A percentile compares a stretch with the other conserved stretches of the same genome.
Evolutionary conservation across 2,329 filamentous ascomycete species (phyloP).

Genomic region (Biscogniauxia marginata): DNA sequence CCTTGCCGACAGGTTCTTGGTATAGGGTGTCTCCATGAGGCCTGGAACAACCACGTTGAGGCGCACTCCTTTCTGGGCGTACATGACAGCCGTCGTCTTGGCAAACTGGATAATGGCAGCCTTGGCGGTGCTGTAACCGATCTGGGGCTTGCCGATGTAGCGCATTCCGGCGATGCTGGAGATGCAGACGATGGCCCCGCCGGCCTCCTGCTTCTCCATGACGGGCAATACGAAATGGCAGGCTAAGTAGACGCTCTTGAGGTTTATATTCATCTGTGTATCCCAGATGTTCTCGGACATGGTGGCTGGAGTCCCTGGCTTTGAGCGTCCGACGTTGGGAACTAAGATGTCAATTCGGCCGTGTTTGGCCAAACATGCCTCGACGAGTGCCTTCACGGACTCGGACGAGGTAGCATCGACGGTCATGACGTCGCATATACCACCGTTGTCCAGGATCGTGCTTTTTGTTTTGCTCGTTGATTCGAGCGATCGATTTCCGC

Average conservation of each 20-base stretch:
- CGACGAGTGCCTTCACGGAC: constrained; percentile 5
- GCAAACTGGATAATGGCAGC: constrained; percentile 52
- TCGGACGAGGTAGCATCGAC: constrained; percentile 10
- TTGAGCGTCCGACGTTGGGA: constrained; percentile 7
- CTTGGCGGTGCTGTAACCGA: constrained; percentile 39
- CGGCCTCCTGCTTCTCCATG: constrained; percentile 47
- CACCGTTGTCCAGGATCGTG: constrained; percentile 8
- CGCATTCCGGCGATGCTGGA: constrained; percentile 51
- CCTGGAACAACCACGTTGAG: constrained; percentile 57
- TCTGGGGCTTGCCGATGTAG: constrained; percentile 48
- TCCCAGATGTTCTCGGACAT: constrained; percentile 48
- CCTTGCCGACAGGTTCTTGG: constrained; percentile 42
- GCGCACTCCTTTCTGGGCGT: constrained; percentile 45
- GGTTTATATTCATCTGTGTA: constrained; percentile 51
- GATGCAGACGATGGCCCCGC: constrained; percentile 46
- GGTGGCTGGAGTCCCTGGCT: constrained; percentile 10
- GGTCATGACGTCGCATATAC: constrained; percentile 6
- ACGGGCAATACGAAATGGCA: constrained; percentile 52
- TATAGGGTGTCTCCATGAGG: constrained; percentile 55
- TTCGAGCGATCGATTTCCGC: constrained; percentile 7
- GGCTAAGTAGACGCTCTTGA: constrained; percentile 55
- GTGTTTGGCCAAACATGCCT: constrained; percentile 6
- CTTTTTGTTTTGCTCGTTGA: constrained; percentile 4
- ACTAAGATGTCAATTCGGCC: constrained; percentile 12
- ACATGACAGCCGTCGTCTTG: constrained; percentile 49